Conservation (phyloP, 495 filamentous ascomycete genomes). For the Clavariopsis aquatica region DNA sequence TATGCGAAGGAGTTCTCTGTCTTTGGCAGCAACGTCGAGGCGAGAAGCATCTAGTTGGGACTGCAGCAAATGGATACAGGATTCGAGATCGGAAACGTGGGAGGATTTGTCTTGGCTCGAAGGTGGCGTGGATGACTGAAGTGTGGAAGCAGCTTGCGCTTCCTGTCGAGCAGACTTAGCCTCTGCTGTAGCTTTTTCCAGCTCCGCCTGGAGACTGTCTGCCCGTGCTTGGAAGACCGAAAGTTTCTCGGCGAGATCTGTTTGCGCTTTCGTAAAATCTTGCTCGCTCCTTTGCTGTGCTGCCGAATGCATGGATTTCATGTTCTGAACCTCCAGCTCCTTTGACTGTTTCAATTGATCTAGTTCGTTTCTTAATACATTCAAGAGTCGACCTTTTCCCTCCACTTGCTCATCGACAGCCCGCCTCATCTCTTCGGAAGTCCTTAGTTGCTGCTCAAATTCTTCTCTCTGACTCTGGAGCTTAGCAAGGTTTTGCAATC, state of each 20-base stretch:
- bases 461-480: slow-evolving; percentile 33
- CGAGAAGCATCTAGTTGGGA: slow-evolving; percentile 1
- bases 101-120: background rate
- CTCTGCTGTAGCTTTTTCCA: slow-evolving; percentile 26
- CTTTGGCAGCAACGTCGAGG: background rate
- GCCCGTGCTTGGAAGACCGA: slow-evolving; percentile 12
- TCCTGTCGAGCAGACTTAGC: slow-evolving; percentile 17
- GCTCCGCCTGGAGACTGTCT: slow-evolving; percentile 17
- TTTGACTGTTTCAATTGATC: slow-evolving; percentile 21
- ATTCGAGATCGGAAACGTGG: slow-evolving; percentile 19
- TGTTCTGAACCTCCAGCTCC: slow-evolving; percentile 3
- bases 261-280: slow-evolving; percentile 16
- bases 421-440: slow-evolving; percentile 23
- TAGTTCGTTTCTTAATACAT: slow-evolving; percentile 23
- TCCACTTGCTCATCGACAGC: slow-evolving; percentile 3
- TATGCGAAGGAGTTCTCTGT: background rate
- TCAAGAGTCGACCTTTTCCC: slow-evolving; percentile 16
- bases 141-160: slow-evolving; percentile 11
- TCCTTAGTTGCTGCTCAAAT: slow-evolving; percentile 30
- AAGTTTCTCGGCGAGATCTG: slow-evolving; percentile 12
- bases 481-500: slow-evolving; percentile 23
- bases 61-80: background rate
- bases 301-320: background rate
- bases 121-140: background rate
- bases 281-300: slow-evolving; percentile 7